These are phyloP conservation scores for Phanerochaete sordida DNA, from an alignment of 768 basidiomycete genomes.

Conservation along the genomic window DNA sequence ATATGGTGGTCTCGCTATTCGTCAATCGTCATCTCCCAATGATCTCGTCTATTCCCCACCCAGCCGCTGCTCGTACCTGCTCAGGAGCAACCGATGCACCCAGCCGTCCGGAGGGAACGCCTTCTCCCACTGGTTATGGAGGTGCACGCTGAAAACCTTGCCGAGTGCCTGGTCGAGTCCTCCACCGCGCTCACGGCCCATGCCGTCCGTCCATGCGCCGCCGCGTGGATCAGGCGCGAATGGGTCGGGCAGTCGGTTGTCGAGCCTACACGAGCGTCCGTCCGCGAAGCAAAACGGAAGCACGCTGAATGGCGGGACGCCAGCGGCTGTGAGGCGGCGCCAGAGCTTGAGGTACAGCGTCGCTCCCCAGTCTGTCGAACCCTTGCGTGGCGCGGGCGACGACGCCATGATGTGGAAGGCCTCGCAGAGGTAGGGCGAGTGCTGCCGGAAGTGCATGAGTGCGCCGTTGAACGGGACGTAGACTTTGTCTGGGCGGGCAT, in stretches of 20 bases:
- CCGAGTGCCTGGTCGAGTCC: conserved; percentile 56
- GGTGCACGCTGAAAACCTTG: conserved; percentile 85
- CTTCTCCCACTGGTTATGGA: conserved; percentile 97
- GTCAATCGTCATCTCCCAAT: too few species aligned
- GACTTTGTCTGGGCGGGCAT: conserved; percentile 54
- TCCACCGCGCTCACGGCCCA: conserved; percentile 58
- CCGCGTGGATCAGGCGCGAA: conserved; percentile 47
- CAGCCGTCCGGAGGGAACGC: conserved; percentile 79
- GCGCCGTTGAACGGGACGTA: conserved; percentile 88
- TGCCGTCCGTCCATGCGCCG: conserved; percentile 66
- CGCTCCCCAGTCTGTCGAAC: conserved; percentile 95
- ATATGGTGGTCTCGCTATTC: too few species aligned
- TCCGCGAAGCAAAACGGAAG: conserved; percentile 96
- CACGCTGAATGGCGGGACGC: conserved; percentile 82
- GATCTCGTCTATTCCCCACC: not conserved
- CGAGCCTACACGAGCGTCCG: conserved; percentile 84
- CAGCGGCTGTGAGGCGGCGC: conserved; percentile 71
- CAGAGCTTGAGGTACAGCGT: conserved; percentile 89
- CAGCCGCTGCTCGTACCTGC: conserved; percentile 47
- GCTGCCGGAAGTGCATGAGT: conserved; percentile 85
- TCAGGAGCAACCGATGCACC: conserved; percentile 78
- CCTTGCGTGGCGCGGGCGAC: conserved; percentile 66
- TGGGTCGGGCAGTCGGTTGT: conserved; percentile 92
- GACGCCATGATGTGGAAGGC: conserved; percentile 88
- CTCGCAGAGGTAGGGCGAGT: conserved; percentile 96